Evolutionary conservation across 768 basidiomycete species (phyloP), one percentile per base, ranked within the genome.

Genomic region (Boletales sp.): DNA sequence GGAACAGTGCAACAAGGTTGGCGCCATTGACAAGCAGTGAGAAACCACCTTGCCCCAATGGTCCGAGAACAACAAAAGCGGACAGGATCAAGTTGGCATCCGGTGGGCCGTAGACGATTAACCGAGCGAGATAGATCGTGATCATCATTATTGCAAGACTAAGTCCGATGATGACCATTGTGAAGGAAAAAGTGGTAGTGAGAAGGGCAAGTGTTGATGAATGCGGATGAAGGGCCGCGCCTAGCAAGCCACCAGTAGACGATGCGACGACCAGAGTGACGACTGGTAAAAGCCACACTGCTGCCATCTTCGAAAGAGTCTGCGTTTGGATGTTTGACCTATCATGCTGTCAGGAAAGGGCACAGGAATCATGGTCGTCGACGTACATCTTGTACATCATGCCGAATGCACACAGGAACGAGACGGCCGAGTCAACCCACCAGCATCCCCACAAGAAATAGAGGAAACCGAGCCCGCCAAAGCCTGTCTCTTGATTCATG

Each of bases 191-290:
- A 17, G 65, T 67, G 7, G 75, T 59, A 18, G 77, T 79, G 32
- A 78, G 50, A 31, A 74, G 59, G 8, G 77, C 76, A 12, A 70
- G 62, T 0, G 66, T 60, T 2, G 67, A 61, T 15, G 72, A 69
- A n/a, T 66, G 66, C 1, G 70, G 55, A 18, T 54, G 53, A 13
- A 82, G 66, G 21, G 72, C 69, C 7, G 58, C 45, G 3, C 76
- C 68, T 28, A 82, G 53, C 41, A 81, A 61, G 17, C 73, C 74
- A 9, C 81, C 80, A 0, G 76, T 69, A 4, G 80, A 74, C 5
- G 78, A 75, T 17, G 76, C 74, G 64, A 83, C 81, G 51, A 82
- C 65, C 19, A 76, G 74, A 2, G 80, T 66, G 17, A 83, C 75
- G 33, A 78, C 70, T 11, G 79, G 79, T 11, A 80, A 70, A 9